These are phyloP conservation scores for Leccinum pachyderme DNA, from an alignment of 1,284 basidiomycete genomes.

Conservation along the genomic window DNA sequence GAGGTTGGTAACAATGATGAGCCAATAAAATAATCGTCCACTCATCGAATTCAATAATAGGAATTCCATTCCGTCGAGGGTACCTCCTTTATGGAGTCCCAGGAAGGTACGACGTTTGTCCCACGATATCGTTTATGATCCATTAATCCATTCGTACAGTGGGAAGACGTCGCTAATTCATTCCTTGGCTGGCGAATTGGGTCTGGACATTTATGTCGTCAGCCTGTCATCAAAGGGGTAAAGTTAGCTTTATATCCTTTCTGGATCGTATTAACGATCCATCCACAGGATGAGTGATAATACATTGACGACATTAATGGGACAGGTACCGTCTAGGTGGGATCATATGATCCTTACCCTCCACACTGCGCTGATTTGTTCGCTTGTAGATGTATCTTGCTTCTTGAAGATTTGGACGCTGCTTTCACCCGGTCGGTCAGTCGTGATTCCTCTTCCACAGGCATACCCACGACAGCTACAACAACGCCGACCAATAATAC, in stretches of 20 bases:
- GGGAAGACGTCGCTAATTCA: conserved; percentile 84
- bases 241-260: conserved; percentile 19
- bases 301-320: conserved; percentile 78
- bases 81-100: conserved; percentile 83
- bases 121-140: conserved; percentile 6
- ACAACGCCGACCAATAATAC: conserved; percentile 41
- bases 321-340: conserved; percentile 77
- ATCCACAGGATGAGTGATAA: conserved; percentile 78
- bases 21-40: conserved; percentile 6
- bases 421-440: conserved; percentile 81
- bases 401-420: conserved; percentile 85
- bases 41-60: conserved; percentile 38
- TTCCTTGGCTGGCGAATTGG: conserved; percentile 80
- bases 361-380: conserved; percentile 13
- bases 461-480: conserved; percentile 51
- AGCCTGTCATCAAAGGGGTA: conserved; percentile 82
- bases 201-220: conserved; percentile 86
- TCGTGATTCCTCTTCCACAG: conserved; percentile 75
- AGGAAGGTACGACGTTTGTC: conserved; percentile 55
- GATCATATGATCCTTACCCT: conserved; percentile 8
- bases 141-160: conserved; percentile 37
- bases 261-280: conserved; percentile 11
- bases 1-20: conserved; percentile 51
- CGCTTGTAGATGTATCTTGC: conserved; percentile 68
- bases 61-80: conserved; percentile 82